These are phyloP conservation scores for Populus ilicifolia DNA, from an alignment of 345 rosid species.

Conservation along the genomic window DNA sequence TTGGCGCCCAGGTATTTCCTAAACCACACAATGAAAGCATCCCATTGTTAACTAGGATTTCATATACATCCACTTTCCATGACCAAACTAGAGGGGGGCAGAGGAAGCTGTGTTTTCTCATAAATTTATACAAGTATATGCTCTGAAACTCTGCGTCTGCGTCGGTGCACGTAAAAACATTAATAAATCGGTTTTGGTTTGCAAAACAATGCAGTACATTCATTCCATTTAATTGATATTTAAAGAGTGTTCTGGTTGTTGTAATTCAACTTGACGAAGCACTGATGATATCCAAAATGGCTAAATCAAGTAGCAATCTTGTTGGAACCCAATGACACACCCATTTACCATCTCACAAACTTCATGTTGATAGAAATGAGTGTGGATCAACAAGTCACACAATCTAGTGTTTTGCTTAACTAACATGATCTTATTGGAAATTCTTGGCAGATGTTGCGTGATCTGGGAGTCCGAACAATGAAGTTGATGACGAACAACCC, in stretches of 20 bases:
- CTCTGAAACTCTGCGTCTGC: neutral
- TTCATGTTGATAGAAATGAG: neutral
- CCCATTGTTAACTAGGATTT: neutral
- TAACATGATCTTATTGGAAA: neutral
- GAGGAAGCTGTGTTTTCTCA: neutral
- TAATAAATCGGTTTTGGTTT: neutral
- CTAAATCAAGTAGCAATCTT: too few relatives aligned
- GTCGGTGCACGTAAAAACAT: neutral
- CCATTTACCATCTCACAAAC: neutral
- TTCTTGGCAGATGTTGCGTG: slow-evolving; percentile 57
- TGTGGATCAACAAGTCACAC: neutral
- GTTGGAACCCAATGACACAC: neutral
- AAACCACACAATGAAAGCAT: neutral
- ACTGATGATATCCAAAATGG: neutral
- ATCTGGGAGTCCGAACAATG: slow-evolving; percentile 80
- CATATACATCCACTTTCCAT: neutral
- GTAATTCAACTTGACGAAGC: neutral
- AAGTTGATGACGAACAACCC: slow-evolving; percentile 92
- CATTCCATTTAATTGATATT: neutral
- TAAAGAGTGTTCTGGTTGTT: neutral
- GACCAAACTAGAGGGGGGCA: neutral
- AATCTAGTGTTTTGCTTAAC: too few relatives aligned
- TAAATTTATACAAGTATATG: too few relatives aligned
- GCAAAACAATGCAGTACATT: neutral
- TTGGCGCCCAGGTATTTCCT: slow-evolving; percentile 84